Evolutionary conservation across 805 yeast genomes (phyloP).

Genomic region (Wickerhamiella sergipiensis): DNA sequence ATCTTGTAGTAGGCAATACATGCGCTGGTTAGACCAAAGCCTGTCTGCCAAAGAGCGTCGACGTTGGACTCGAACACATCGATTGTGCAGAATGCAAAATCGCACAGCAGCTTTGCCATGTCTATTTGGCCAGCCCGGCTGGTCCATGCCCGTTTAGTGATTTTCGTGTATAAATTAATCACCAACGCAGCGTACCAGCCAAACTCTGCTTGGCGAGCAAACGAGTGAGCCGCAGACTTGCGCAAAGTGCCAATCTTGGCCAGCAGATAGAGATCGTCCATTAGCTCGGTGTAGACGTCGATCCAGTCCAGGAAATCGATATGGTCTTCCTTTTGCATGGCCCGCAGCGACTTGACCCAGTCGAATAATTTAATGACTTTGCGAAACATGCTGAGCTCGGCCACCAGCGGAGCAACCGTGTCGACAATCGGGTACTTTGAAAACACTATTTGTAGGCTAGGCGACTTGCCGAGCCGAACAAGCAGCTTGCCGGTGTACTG

Average conservation of each 20-base stretch:
- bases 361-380: conserved; percentile 21
- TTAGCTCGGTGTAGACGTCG: conserved; percentile 19
- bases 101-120: conserved; percentile 18
- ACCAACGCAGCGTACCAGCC: conserved; percentile 20
- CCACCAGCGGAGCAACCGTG: conserved; percentile 14
- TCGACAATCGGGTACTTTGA: conserved; percentile 3
- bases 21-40: conserved; percentile 18
- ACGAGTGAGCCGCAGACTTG: conserved; percentile 7
- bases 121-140: conserved; percentile 7
- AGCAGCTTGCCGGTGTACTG: conserved; percentile 20
- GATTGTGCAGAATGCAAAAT: conserved; percentile 18
- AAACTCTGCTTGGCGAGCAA: conserved; percentile 16
- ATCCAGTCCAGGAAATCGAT: conserved; percentile 4
- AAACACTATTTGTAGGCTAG: neutral
- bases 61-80: conserved; percentile 17
- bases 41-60: conserved; percentile 15
- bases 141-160: conserved; percentile 1
- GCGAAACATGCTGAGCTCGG: conserved; percentile 20
- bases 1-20: conserved; percentile 13
- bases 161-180: conserved; percentile 9
- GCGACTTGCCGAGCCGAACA: conserved; percentile 8
- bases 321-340: conserved; percentile 1
- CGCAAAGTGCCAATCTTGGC: conserved; percentile 18
- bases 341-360: conserved; percentile 15
- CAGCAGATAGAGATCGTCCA: conserved; percentile 21